Conservation (phyloP, 139 green algal species). For the Picochlorum sp. region DNA sequence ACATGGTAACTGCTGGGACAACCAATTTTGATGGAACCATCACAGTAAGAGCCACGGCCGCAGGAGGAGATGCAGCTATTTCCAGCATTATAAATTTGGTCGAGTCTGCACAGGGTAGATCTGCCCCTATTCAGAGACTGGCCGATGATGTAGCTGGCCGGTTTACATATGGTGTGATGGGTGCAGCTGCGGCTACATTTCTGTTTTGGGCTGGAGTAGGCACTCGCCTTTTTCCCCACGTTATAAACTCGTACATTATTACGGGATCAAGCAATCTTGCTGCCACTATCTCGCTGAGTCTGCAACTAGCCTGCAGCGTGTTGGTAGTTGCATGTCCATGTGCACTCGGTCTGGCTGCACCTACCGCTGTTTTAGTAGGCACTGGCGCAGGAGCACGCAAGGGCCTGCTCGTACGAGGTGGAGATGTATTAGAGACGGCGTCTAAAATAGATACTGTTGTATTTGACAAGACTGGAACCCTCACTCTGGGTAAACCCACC, state of each 20-base stretch:
- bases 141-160: constrained; percentile 48
- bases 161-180: constrained; percentile 80
- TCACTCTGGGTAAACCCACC: constrained; percentile 67
- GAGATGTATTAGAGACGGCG: constrained; percentile 65
- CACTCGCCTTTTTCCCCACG: constrained; percentile 52
- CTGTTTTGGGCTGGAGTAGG: constrained; percentile 61
- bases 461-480: constrained; percentile 93
- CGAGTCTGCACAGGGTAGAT: constrained; percentile 58
- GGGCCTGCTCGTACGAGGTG: constrained; percentile 76
- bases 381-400: constrained; percentile 56
- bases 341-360: constrained; percentile 82
- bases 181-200: constrained; percentile 56
- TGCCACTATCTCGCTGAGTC: constrained; percentile 46
- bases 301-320: constrained; percentile 84
- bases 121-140: constrained; percentile 73
- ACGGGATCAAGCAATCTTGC: constrained; percentile 1
- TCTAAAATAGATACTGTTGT: constrained; percentile 69
- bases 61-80: constrained; percentile 66
- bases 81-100: constrained; percentile 75
- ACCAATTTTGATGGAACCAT: constrained; percentile 73
- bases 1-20: constrained; percentile 67
- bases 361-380: constrained; percentile 85
- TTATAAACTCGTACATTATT: constrained; percentile 18
- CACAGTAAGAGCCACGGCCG: constrained; percentile 42
- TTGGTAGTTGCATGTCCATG: constrained; percentile 91